phyloP scores from a whole-genome alignment of 2,329 filamentous ascomycete species.

The Albifimbria verrucaria region DNA sequence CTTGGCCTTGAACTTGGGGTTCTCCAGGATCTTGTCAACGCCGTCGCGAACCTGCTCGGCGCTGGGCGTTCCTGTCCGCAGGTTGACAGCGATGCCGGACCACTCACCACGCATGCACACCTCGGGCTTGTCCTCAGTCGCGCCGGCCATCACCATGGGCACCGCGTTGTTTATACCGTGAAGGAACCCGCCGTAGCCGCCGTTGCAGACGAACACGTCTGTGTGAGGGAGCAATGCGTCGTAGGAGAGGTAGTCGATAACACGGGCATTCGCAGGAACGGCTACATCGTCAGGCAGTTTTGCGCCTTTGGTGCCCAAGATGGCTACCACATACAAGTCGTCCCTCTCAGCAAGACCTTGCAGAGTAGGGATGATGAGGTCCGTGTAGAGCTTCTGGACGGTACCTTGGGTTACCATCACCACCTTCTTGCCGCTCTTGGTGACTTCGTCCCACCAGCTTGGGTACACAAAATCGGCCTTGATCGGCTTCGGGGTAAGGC shows the following conservation, averaged over 20 bases:
- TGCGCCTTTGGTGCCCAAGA: slow-evolving; percentile 23
- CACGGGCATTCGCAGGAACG: slow-evolving; percentile 37
- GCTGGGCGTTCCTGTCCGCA: slow-evolving; percentile 31
- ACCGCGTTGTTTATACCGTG: slow-evolving; percentile 42
- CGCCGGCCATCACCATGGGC: slow-evolving; percentile 43
- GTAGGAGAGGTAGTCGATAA: slow-evolving; percentile 46
- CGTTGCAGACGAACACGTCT: slow-evolving; percentile 45
- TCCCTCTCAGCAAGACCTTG: slow-evolving; percentile 34
- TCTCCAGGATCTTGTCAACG: slow-evolving; percentile 26
- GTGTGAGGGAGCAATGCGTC: slow-evolving; percentile 40
- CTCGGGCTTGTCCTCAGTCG: slow-evolving; percentile 38
- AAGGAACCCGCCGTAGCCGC: slow-evolving; percentile 44
- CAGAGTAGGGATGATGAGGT: slow-evolving; percentile 44
- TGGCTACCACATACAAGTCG: slow-evolving; percentile 33
- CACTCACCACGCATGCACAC: slow-evolving; percentile 37
- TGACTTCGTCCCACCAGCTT: slow-evolving; percentile 43
- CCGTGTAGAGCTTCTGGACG: slow-evolving; percentile 30
- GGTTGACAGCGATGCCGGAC: slow-evolving; percentile 42
- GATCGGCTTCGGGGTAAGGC: slow-evolving; percentile 28
- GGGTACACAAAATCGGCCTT: slow-evolving; percentile 30
- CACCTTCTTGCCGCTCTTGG: slow-evolving; percentile 31
- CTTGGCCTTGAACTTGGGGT: slow-evolving; percentile 25
- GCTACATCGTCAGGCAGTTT: slow-evolving; percentile 17
- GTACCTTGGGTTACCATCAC: slow-evolving; percentile 48
- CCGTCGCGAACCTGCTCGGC: slow-evolving; percentile 22